Conservation (phyloP, 2,329 filamentous ascomycete genomes). For the Chaetomium olivaceum region DNA sequence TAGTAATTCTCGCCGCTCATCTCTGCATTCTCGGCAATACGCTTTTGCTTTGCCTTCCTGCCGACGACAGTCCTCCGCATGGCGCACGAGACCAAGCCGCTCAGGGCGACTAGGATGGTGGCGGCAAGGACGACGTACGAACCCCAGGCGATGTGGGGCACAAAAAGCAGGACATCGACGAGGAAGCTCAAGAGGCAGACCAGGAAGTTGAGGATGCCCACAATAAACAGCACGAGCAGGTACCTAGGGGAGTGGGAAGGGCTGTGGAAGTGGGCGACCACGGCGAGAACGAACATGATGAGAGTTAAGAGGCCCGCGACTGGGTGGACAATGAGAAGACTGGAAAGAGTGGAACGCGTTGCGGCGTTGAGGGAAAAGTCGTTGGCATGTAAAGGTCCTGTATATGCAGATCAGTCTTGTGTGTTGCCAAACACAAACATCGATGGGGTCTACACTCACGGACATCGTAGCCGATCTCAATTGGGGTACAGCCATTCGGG, state of each 20-base stretch:
- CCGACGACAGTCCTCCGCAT: conserved; percentile 92
- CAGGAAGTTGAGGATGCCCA: conserved; percentile 81
- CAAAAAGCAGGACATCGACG: conserved; percentile 90
- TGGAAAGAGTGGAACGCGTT: conserved; percentile 68
- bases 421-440: conserved; percentile 46
- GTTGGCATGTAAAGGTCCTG: conserved; percentile 36
- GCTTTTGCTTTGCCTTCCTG: conserved; percentile 87
- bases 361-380: conserved; percentile 58
- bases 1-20: conserved; percentile 97
- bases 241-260: conserved; percentile 89
- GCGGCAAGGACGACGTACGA: conserved; percentile 90
- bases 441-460: conserved; percentile 52
- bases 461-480: conserved; percentile 83
- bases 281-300: conserved; percentile 77
- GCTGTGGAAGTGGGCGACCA: conserved; percentile 80
- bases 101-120: conserved; percentile 77
- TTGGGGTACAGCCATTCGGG: conserved; percentile 63
- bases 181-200: conserved; percentile 85
- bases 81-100: conserved; percentile 84
- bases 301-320: conserved; percentile 84
- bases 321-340: conserved; percentile 89
- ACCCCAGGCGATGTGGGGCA: conserved; percentile 91
- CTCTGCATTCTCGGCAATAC: conserved; percentile 90
- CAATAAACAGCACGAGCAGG: conserved; percentile 79
- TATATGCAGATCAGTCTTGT: conserved; percentile 40